Evolutionary conservation across 2,329 filamentous ascomycete species (phyloP), one percentile per base, ranked within the genome.

Genomic region (Chaetoscypha palmicola): DNA sequence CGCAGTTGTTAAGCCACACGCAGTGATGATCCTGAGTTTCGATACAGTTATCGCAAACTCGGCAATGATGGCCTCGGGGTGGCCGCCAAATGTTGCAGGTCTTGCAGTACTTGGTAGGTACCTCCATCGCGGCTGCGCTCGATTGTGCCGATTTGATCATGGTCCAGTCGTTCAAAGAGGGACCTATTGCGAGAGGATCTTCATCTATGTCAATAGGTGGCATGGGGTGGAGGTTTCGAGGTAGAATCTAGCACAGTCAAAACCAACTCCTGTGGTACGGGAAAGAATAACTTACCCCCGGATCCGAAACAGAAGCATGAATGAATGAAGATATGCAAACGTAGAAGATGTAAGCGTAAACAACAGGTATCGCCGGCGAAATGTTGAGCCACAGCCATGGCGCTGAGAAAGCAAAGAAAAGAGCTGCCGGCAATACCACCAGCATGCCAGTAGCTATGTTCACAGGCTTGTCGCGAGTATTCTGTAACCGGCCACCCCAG

Each of bases 21-120:
- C 92, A 98, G 66, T 98, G 92, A 61, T 98, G 92, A 60, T 98
- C 92, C 55, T 96, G 88, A 0, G 89, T 95, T 65, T 98, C 92
- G 48, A 98, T 79, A 63, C 92, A 98, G 64, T 94, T 96, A 66
- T 98, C 91, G 67, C 92, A 98, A 21, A 95, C 76, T 45, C 92
- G 86, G 66, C 92, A 98, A 67, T 98, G 92, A 62, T 98, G 94
- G 46, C 88, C 89, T 46, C 92, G 86, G 21, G 91, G 90, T 26
- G 92, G 92, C 2, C 92, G 85, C 92, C 92, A 98, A 55, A 98
- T 90, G 59, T 89, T 89, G 71, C 92, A 98, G 14, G 90, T 94
- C 62, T 90, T 91, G 76, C 92, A 98, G 68, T 94, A 96, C 68
- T 98, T 97, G 49, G 91, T 90, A 0, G 92, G 92, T 1, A 98